Base-by-base conservation (phyloP, 2,329 filamentous ascomycete genomes). In the Elsinoe perseae region DNA sequence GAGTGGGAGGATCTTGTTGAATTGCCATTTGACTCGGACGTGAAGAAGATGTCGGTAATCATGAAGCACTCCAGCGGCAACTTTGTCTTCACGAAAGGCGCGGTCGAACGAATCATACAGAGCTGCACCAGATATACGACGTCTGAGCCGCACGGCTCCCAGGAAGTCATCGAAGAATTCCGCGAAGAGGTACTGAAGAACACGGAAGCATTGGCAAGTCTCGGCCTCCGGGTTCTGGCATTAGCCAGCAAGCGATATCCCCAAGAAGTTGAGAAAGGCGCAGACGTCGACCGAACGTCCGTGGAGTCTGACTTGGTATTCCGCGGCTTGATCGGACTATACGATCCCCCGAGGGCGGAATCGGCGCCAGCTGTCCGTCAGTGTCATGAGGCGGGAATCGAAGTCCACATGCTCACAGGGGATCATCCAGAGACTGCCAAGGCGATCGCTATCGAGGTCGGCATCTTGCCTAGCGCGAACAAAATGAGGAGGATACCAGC, bases 371-470 rank as follows among this genome's bases (percentile, higher is more conserved):
- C 87, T 6, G 87, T 91, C 57, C 75, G 75, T 21, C 80, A 85
- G 65, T 89, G 86, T 64, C 81, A 85, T 55, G 78, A 78, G 44
- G 87, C 87, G 25, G 87, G 87, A 48, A 89, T 91, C 67, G 80
- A 79, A 60, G 87, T 91, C 4, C 86, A 90, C 72, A 91, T 92
- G 87, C 78, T 92, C 27, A 93, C 88, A 18, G 88, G 88, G 57
- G 88, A 93, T 64, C 87, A 92, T 66, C 84, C 84, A 1, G 83
- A 85, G 56, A 93, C 87, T 1, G 88, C 87, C 23, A 81, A 81
- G 62, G 87, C 87, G 14, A 91, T 93, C 63, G 87, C 88, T 9
- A 79, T 80, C 59, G 84, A 93, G 68, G 85, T 92, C 16, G 86
- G 87, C 50, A 91, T 93, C 62, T 80, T 92, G 58, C 85, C 85